A percentile compares a stretch with the other conserved stretches of the same genome.
These are phyloP conservation scores for Paecilomyces sp. DNA, from an alignment of 2,329 filamentous ascomycete species.

Conservation along the genomic window DNA sequence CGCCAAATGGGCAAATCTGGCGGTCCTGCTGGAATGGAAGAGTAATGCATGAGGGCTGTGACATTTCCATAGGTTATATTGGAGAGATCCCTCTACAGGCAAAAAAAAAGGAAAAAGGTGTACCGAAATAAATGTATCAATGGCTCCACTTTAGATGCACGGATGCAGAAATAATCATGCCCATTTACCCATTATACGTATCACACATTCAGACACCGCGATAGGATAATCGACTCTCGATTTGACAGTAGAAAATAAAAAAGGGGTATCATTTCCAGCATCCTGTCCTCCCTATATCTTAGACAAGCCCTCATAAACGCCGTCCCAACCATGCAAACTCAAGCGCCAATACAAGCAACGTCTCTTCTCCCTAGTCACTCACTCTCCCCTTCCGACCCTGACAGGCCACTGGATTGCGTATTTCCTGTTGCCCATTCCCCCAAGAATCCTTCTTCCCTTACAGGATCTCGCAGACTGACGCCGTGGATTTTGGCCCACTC, in stretches of 20 bases:
- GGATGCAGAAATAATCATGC: not conserved
- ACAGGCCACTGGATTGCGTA: constrained; percentile 16
- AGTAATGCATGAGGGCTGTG: constrained; percentile 19
- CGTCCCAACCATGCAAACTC: not conserved
- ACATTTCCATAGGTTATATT: not conserved
- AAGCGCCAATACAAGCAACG: not conserved
- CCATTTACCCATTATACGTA: not conserved
- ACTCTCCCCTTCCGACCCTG: constrained; percentile 14
- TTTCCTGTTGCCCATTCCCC: constrained; percentile 54
- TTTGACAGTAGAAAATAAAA: not conserved
- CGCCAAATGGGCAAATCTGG: constrained; percentile 70
- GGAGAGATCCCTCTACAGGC: not conserved
- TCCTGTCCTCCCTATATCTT: not conserved
- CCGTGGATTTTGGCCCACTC: constrained; percentile 59
- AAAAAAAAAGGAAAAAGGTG: not conserved
- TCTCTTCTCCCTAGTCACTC: not conserved
- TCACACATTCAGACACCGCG: not conserved
- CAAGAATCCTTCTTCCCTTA: constrained; percentile 68
- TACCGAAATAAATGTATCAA: not conserved
- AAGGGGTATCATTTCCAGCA: constrained; percentile 3
- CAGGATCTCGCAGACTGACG: constrained; percentile 58
- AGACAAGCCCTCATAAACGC: not conserved
- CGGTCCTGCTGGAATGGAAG: constrained; percentile 36
- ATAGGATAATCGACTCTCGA: not conserved
- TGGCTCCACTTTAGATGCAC: not conserved